Percentiles rank a stretch among this genome's conserved stretches.
phyloP scores from a whole-genome alignment of 2,329 filamentous ascomycete genomes.

The Hymenoscyphus occultus region DNA sequence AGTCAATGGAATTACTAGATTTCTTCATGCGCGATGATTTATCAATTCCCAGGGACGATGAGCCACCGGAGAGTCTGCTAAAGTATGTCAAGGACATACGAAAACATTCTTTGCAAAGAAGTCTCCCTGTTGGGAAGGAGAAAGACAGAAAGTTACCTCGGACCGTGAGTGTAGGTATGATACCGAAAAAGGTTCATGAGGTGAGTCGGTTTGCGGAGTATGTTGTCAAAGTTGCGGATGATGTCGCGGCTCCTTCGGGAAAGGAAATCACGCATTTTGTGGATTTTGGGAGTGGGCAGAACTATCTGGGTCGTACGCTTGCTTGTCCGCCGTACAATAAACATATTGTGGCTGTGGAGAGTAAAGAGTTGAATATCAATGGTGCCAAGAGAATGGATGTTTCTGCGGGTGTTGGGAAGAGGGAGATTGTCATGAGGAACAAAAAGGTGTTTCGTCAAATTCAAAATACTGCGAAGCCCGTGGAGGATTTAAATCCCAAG shows the following conservation, averaged over 20 bases:
- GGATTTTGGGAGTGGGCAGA: slow-evolving; percentile 95
- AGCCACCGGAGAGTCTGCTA: slow-evolving; percentile 51
- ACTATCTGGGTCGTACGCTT: slow-evolving; percentile 86
- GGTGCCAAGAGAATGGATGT: slow-evolving; percentile 83
- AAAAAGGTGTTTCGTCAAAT: slow-evolving; percentile 68
- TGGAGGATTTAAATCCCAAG: slow-evolving; percentile 43
- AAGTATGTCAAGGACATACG: slow-evolving; percentile 72
- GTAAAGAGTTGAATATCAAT: slow-evolving; percentile 78
- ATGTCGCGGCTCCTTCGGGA: slow-evolving; percentile 56
- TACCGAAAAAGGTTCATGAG: slow-evolving; percentile 91
- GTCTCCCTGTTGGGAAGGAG: slow-evolving; percentile 47
- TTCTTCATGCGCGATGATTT: slow-evolving; percentile 78
- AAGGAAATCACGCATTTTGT: slow-evolving; percentile 77
- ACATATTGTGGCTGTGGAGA: slow-evolving; percentile 87
- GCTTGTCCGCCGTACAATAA: slow-evolving; percentile 83
- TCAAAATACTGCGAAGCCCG: slow-evolving; percentile 37
- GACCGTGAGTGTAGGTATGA: slow-evolving; percentile 85
- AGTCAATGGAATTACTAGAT: slow-evolving; percentile 74
- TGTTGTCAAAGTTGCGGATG: slow-evolving; percentile 58
- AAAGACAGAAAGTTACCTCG: slow-evolving; percentile 60
- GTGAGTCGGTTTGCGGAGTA: slow-evolving; percentile 88
- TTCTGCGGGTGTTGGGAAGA: slow-evolving; percentile 71
- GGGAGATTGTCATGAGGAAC: slow-evolving; percentile 71
- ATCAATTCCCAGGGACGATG: slow-evolving; percentile 32
- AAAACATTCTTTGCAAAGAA: slow-evolving; percentile 62